Evolutionary conservation across 768 basidiomycete genomes (phyloP), one percentile per base, ranked within the genome.

Genomic region (Leucocoprinus sp.): DNA sequence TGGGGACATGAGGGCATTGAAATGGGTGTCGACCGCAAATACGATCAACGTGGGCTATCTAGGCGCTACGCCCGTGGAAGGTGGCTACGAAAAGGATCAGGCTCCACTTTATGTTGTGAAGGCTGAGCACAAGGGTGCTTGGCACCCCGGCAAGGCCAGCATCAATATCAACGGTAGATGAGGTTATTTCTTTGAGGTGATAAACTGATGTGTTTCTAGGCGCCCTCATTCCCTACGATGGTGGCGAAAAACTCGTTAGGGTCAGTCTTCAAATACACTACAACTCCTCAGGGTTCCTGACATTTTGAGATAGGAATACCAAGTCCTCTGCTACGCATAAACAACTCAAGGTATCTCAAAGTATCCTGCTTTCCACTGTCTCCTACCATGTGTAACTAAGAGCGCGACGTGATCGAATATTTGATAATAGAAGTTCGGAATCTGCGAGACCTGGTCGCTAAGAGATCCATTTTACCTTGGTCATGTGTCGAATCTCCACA

Each of bases 121-220:
- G 54, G 84, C 80, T 2, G 64, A 67, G 8, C 57, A 80, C 62
- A 63, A 75, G 9, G 66, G 63, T 17, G 71, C 67, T 7, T 65
- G 71, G 26, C 71, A 78, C 56, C 80, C 82, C 5, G 84, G 82
- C n/a, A 86, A 85, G 60, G 70, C 69, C 23, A 72, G 75, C 53
- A 67, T 70, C 54, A 68, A 68, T 31, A 62, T 73, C 37, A 72
- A 78, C 44, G 78, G 76, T 67, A 52, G 51, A 66, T 60, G 1
- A 19, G 31, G 42, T 7, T 36, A 42, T 40, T 24, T 21, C 15
- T 26, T 46, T 18, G 18, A 22, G 3, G 15, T 15, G 11, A 33
- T 7, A 17, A 14, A 34, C 24, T 6, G 34, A 41, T 11, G 33
- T 23, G 6, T 33, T n/a, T 36, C 1, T 29, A 75, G 72, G 69